Base-by-base conservation (phyloP, 176 grass and related monocot genomes). In the Melocanna baccifera region DNA sequence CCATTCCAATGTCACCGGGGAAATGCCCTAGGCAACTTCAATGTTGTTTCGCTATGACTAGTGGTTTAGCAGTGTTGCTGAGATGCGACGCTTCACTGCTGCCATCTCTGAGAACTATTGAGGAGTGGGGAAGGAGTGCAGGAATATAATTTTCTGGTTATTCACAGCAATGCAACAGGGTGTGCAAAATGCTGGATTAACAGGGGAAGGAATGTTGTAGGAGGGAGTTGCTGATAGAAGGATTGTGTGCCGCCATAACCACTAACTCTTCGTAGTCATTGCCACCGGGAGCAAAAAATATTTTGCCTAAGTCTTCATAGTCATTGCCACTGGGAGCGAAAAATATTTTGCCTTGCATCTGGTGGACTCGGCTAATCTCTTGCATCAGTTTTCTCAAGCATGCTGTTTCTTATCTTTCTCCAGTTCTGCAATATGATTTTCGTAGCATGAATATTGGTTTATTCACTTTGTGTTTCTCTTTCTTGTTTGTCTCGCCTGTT, bases 181-280 rank as follows among this genome's bases (percentile, higher is more conserved):
- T 32, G 0, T 66, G 45, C 8, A 67, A 23, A 8, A 53, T 80
- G 37, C 36, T 67, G 45, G 32, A 23, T 80, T 34, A 18, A 53
- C 11, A n/a, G 5, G 77, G 19, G 32, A 67, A 7, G 16, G 14
- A 22, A 13, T 62, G 28, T 71, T 86, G 28, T 79, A 65, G 3
- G 34, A 37, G 10, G 52, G 77, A 18, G n/a, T 23, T 53, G 20
- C 20, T 80, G n/a, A 34, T 50, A 53, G 46, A 68, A 39, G 32
- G 74, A 79, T 85, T 75, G 45, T 80, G 41, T 84, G 48, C 30
- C 46, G 76, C 53, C 53, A 63, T 36, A 28, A n/a, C 67, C 57
- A 84, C 34, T 73, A 40, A 40, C 0, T 45, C 7, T 32, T 84
- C 28, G 26, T 50, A 67, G 55, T 74, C 50, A 73, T 9, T 37